Evolutionary conservation across 495 filamentous ascomycete species (phyloP).

Genomic region (Diplogelasinospora grovesii): DNA sequence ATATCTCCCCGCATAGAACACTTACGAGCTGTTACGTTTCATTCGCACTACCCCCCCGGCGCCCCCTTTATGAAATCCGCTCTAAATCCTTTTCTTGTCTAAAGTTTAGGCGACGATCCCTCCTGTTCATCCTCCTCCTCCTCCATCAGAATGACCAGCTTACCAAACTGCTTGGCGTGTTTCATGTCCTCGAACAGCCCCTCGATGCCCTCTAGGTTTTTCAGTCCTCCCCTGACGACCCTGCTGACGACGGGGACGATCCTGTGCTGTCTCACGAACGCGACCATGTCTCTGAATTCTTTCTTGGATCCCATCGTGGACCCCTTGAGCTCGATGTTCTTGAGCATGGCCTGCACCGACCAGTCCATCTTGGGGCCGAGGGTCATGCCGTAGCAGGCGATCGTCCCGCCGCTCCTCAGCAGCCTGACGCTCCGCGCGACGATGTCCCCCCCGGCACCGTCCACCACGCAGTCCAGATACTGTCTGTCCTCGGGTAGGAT

Average conservation of each 20-base stretch:
- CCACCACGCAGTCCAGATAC: slow-evolving; percentile 63
- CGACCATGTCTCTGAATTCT: slow-evolving; percentile 72
- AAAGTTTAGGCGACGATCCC: slow-evolving; percentile 16
- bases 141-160: slow-evolving; percentile 55
- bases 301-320: slow-evolving; percentile 69
- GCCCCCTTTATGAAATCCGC: no score
- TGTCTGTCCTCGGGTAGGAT: slow-evolving; percentile 52
- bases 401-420: slow-evolving; percentile 57
- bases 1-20: no score
- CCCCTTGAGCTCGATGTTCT: slow-evolving; percentile 66
- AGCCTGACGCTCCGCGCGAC: slow-evolving; percentile 50
- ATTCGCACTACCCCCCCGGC: no score
- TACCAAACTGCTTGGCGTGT: slow-evolving; percentile 69
- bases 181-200: slow-evolving; percentile 69
- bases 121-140: slow-evolving; percentile 9
- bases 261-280: slow-evolving; percentile 57
- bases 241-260: slow-evolving; percentile 59
- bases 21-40: no score
- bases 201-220: slow-evolving; percentile 59
- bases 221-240: slow-evolving; percentile 57
- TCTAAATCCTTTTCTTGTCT: background rate
- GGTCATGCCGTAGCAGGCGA: slow-evolving; percentile 74
- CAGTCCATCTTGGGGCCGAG: slow-evolving; percentile 65
- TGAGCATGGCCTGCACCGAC: slow-evolving; percentile 62
- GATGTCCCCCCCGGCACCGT: slow-evolving; percentile 74